These are phyloP conservation scores for Andalucia godoyi DNA, from an alignment of 78 protist species.

Conservation along the genomic window DNA sequence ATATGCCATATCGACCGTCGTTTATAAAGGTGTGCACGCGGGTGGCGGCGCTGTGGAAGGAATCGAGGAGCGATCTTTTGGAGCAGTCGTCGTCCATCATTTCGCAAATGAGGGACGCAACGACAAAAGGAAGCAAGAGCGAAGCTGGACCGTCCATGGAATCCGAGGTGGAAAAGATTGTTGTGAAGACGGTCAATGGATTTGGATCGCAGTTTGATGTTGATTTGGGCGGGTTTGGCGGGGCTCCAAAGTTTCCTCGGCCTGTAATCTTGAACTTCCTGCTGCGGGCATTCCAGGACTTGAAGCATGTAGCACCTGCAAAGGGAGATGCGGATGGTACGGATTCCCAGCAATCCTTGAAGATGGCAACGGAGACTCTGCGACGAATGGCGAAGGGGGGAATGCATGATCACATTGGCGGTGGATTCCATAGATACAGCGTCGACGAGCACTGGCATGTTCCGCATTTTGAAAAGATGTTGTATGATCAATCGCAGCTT, in stretches of 20 bases:
- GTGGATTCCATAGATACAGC: slow-evolving; percentile 63
- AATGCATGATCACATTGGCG: slow-evolving; percentile 64
- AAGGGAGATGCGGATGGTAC: not conserved
- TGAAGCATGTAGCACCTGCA: not conserved
- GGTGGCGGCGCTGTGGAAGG: not conserved
- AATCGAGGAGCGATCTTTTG: not conserved
- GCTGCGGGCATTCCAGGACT: not conserved
- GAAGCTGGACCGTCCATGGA: no score
- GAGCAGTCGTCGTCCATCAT: not conserved
- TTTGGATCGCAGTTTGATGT: no score
- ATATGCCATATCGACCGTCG: not conserved
- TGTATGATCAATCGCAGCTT: slow-evolving; percentile 59
- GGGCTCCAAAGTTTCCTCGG: slow-evolving; percentile 65
- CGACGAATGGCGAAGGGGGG: slow-evolving; percentile 55
- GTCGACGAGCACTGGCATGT: slow-evolving; percentile 49
- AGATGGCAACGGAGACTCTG: not conserved
- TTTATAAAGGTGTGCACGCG: not conserved
- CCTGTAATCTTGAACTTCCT: slow-evolving; percentile 29
- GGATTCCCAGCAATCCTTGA: not conserved
- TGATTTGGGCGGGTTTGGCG: slow-evolving; percentile 48
- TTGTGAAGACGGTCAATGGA: not conserved
- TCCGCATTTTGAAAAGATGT: slow-evolving; percentile 74
- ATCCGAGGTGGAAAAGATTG: not conserved
- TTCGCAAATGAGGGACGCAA: not conserved
- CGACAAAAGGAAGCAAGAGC: not conserved